Evolutionary conservation across 345 rosid species (phyloP).

Genomic region (Eucalyptus marginata): DNA sequence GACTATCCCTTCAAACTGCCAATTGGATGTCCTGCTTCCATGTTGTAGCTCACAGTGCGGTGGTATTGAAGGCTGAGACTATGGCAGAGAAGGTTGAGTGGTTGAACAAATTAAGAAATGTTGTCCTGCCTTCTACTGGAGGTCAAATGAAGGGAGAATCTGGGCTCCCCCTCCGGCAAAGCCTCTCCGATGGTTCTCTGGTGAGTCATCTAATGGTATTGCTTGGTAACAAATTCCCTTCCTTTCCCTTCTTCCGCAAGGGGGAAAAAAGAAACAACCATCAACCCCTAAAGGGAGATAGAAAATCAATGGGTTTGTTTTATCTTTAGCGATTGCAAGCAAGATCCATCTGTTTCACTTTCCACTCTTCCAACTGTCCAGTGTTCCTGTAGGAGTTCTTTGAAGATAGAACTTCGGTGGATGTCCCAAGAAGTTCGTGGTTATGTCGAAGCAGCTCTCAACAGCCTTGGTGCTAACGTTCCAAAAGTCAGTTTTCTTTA

Average conservation of each 20-base stretch:
- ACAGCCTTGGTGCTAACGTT: conserved; percentile 88
- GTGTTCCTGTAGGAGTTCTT: not conserved
- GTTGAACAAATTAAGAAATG: conserved; percentile 62
- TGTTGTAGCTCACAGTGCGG: conserved; percentile 71
- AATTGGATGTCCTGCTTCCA: not conserved
- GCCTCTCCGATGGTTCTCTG: conserved; percentile 92
- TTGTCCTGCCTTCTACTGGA: conserved; percentile 47
- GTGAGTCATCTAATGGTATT: conserved; percentile 28
- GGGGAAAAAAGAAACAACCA: not conserved
- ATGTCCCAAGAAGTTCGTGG: conserved; percentile 99
- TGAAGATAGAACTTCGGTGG: conserved; percentile 59
- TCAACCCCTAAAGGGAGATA: not conserved
- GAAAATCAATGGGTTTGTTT: not conserved
- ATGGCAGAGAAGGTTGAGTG: conserved; percentile 79
- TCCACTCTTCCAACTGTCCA: not conserved
- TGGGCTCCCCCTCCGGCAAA: conserved; percentile 54
- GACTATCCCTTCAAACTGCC: not conserved
- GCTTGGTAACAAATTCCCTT: not conserved
- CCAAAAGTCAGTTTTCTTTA: conserved; percentile 46
- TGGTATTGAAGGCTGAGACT: conserved; percentile 84
- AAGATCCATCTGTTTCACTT: not conserved
- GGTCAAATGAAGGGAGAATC: conserved; percentile 45
- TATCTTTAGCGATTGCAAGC: not conserved
- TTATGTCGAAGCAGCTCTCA: conserved; percentile 89
- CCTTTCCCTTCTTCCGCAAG: not conserved